Evolutionary conservation across 225 moss, liverwort and hornwort species (phyloP).

Genomic region (Takakia lepidozioides): DNA sequence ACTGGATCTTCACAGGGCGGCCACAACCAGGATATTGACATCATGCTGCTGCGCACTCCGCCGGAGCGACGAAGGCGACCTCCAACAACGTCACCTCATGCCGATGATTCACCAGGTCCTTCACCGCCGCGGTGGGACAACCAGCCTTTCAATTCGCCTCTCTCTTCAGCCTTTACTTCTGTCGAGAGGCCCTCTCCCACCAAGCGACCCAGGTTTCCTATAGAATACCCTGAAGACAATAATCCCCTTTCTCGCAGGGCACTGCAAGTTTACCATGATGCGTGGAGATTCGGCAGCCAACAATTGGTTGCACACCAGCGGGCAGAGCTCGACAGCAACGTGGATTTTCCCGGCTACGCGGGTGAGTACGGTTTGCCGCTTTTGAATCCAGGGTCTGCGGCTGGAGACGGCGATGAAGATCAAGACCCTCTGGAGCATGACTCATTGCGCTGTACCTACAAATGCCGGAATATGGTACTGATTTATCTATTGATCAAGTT

Average conservation of each 20-base stretch:
- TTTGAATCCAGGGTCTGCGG: slow-evolving; percentile 20
- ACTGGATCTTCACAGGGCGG: no score
- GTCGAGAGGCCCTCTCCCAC: no score
- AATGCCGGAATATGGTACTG: slow-evolving; percentile 58
- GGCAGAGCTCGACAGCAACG: slow-evolving; percentile 22
- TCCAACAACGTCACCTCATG: no score
- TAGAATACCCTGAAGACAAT: slow-evolving; percentile 44
- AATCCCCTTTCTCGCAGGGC: slow-evolving; percentile 45
- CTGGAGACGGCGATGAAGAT: slow-evolving; percentile 28
- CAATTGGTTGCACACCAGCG: slow-evolving; percentile 15
- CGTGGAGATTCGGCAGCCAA: slow-evolving; percentile 26
- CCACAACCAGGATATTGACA: no score
- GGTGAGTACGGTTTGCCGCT: slow-evolving; percentile 4
- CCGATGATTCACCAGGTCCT: no score
- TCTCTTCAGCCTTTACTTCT: no score
- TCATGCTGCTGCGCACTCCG: no score
- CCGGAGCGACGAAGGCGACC: no score
- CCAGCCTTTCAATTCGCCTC: no score
- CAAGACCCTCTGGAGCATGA: slow-evolving; percentile 22
- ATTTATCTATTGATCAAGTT: background rate
- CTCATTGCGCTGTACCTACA: slow-evolving; percentile 44
- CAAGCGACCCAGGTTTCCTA: no score
- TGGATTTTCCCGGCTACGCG: slow-evolving; percentile 35
- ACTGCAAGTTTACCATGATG: slow-evolving; percentile 43
- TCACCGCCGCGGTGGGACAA: no score